Evolutionary conservation across 1,284 basidiomycete genomes (phyloP).

Genomic region (Ganoderma multipileum): DNA sequence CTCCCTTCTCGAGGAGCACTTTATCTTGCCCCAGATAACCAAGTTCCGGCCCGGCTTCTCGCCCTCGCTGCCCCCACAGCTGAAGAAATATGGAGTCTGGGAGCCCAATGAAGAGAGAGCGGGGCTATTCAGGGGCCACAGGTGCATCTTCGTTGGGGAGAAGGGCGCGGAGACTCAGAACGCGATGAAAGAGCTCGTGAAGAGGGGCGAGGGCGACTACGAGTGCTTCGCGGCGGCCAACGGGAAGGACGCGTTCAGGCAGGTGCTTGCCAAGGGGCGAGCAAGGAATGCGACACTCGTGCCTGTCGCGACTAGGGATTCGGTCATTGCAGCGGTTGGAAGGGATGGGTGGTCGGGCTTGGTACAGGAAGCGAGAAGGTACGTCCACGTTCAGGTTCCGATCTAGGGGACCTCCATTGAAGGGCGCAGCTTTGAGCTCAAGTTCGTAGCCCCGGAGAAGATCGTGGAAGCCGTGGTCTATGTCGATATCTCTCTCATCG

Average conservation of each 20-base stretch:
- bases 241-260: slow-evolving; percentile 56
- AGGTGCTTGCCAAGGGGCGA: slow-evolving; percentile 56
- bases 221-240: slow-evolving; percentile 61
- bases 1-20: slow-evolving; percentile 56
- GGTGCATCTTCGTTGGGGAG: slow-evolving; percentile 67
- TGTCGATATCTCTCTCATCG: slow-evolving; percentile 39
- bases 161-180: slow-evolving; percentile 53
- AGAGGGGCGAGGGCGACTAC: slow-evolving; percentile 60
- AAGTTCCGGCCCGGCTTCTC: slow-evolving; percentile 67
- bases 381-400: background rate
- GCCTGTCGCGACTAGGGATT: slow-evolving; percentile 56
- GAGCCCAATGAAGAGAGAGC: slow-evolving; percentile 66
- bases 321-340: slow-evolving; percentile 57
- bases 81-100: slow-evolving; percentile 65
- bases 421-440: slow-evolving; percentile 38
- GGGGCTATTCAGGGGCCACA: slow-evolving; percentile 55
- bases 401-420: background rate
- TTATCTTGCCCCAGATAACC: slow-evolving; percentile 52
- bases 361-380: slow-evolving; percentile 58
- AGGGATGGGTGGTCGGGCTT: slow-evolving; percentile 58
- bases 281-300: slow-evolving; percentile 53
- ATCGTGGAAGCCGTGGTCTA: slow-evolving; percentile 41
- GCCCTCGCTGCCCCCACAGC: slow-evolving; percentile 49
- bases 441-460: slow-evolving; percentile 37
- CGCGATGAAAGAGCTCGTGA: slow-evolving; percentile 58